A percentile compares a stretch with the other conserved stretches of the same genome.
phyloP scores from a whole-genome alignment of 2,329 filamentous ascomycete genomes.

The Venturia pyrina region DNA sequence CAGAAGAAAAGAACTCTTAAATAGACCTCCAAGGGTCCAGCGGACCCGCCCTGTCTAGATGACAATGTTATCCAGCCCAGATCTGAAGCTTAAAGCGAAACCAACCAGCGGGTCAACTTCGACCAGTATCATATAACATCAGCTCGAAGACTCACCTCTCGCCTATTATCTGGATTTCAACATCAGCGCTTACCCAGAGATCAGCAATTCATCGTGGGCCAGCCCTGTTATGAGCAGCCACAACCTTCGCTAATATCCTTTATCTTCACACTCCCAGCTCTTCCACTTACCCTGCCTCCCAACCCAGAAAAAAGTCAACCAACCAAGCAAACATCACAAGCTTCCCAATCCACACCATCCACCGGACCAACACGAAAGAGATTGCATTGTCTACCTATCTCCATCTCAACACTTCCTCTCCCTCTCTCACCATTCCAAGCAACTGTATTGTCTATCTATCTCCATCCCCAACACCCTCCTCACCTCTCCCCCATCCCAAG shows the following conservation, averaged over 20 bases:
- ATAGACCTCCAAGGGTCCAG: not conserved
- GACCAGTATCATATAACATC: not conserved
- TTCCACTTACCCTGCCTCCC: not conserved
- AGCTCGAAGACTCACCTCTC: not conserved
- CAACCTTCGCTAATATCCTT: no score
- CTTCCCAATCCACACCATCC: not conserved
- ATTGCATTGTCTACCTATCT: no score
- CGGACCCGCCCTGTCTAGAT: not conserved
- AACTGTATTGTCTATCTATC: no score
- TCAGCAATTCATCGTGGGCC: no score
- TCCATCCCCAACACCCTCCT: not conserved
- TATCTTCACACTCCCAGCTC: not conserved
- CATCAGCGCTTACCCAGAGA: no score
- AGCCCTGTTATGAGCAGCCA: no score
- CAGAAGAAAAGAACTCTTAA: not conserved
- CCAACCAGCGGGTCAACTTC: not conserved
- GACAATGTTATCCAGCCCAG: not conserved
- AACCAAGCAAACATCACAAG: not conserved
- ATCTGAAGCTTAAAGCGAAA: not conserved
- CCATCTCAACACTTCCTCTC: no score
- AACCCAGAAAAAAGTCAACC: not conserved
- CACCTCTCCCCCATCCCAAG: not conserved
- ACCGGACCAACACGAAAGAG: not conserved
- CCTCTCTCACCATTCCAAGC: no score
- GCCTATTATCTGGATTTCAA: no score